Base-by-base conservation (phyloP, 176 grass and related monocot genomes). In the Triticum timopheevii region DNA sequence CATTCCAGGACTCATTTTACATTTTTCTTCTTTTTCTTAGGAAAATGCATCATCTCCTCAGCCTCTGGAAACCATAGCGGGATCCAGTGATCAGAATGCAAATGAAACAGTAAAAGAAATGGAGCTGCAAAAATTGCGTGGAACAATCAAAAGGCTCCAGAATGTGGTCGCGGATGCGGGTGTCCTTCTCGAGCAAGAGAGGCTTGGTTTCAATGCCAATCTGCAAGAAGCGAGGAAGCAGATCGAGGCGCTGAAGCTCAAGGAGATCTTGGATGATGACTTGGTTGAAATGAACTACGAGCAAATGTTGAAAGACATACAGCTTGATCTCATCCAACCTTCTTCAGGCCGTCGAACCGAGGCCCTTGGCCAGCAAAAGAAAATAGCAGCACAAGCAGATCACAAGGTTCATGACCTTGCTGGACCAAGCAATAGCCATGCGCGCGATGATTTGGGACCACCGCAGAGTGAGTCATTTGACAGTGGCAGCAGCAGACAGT, bases 291-390 rank as follows among this genome's bases (percentile, higher is more conserved):
- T 88, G 70, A 86, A 89, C 15, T 92, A 94, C 0, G 92, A 91
- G 52, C 72, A 92, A 76, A 98, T 93, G 87, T 62, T 93, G 65
- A 99, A 95, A 86, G 87, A 99, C 68, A 90, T 99, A 79, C 90
- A 94, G 39, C 90, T 96, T 39, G 97, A 99, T 71, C 88, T 96
- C 23, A 82, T 91, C 52, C 88, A 94, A 84, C 88, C 83, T 88
- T 90, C 90, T 80, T 92, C 93, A 24, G 88, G 56, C 35, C 31
- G 19, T 65, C 88, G 35, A 85, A 82, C 34, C 52, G 69, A 65
- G 50, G 84, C 67, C 58, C 81, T 66, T 73, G 61, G 68, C 36
- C 81, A 70, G 77, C 39, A 69, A 23, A 87, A 73, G 68, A 91
- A 52, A 82, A 83, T 58, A 78, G 80, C 76, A 91, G 82, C 80